A percentile compares a stretch with the other conserved stretches of the same genome.
These are phyloP conservation scores for Rosa rugosa DNA, from an alignment of 306 rosid genomes.

Conservation along the genomic window DNA sequence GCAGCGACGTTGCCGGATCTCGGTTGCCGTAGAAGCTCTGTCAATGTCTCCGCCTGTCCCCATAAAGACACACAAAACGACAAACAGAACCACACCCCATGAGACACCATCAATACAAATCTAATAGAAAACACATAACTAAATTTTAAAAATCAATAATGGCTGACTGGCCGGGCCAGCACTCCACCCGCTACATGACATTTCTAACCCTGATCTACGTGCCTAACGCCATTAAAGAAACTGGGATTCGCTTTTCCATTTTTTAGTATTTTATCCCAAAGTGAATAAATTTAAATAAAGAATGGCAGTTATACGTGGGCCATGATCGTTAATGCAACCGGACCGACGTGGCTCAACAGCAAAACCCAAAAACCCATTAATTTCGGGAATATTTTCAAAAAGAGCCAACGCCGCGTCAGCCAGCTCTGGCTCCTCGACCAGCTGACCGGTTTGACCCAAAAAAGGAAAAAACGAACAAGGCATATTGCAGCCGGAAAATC, in stretches of 20 bases:
- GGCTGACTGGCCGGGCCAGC: neutral
- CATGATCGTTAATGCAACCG: neutral
- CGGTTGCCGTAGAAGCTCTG: slow-evolving; percentile 89
- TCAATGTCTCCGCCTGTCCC: slow-evolving; percentile 85
- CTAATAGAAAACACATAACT: neutral
- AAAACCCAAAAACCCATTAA: slow-evolving; percentile 7
- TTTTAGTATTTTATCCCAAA: neutral
- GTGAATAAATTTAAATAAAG: neutral
- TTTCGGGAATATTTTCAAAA: slow-evolving; percentile 20
- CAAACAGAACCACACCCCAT: slow-evolving; percentile 10
- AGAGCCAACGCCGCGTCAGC: slow-evolving; percentile 41
- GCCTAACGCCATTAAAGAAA: neutral
- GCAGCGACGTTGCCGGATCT: slow-evolving; percentile 74
- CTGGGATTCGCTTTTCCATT: neutral
- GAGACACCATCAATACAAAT: neutral
- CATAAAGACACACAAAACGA: slow-evolving; percentile 35
- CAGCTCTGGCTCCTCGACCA: slow-evolving; percentile 19
- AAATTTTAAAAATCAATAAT: neutral
- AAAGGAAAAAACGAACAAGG: neutral
- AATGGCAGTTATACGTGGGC: neutral
- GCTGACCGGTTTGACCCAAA: neutral
- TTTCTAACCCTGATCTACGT: neutral
- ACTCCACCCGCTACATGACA: slow-evolving; percentile 14
- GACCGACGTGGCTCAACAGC: slow-evolving; percentile 28
- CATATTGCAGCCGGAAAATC: neutral